Conservation (phyloP, 2,329 filamentous ascomycete species). For the Fusarium sp. region DNA sequence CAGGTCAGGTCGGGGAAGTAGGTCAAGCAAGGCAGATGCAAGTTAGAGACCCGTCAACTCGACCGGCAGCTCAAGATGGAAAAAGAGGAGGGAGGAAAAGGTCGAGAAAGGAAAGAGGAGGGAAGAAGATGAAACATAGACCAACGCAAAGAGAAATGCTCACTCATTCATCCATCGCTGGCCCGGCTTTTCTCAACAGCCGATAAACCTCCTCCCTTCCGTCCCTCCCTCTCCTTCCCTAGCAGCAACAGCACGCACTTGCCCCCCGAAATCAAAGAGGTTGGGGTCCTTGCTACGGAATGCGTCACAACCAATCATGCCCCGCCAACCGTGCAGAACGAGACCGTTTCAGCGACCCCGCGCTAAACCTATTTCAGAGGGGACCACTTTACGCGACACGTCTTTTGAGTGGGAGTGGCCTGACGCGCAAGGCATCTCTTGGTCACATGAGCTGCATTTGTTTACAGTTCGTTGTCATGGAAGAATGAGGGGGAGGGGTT, state of each 20-base stretch:
- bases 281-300: slow-evolving; percentile 33
- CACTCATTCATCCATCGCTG: slow-evolving; percentile 6
- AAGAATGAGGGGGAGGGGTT: background rate
- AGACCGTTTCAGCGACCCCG: slow-evolving; percentile 38
- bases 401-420: slow-evolving; percentile 18
- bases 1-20: background rate
- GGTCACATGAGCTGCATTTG: background rate
- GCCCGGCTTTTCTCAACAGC: background rate
- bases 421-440: slow-evolving; percentile 43
- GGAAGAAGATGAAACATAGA: slow-evolving; percentile 34
- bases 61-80: slow-evolving; percentile 15
- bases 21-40: background rate
- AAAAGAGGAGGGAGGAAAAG: slow-evolving; percentile 7
- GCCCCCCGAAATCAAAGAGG: slow-evolving; percentile 41
- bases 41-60: slow-evolving; percentile 14
- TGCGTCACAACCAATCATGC: slow-evolving; percentile 41
- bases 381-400: slow-evolving; percentile 42
- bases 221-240: background rate
- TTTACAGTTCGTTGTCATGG: background rate
- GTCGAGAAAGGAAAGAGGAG: slow-evolving; percentile 14
- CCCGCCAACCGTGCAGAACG: slow-evolving; percentile 34
- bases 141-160: background rate
- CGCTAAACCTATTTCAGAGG: slow-evolving; percentile 26
- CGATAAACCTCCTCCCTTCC: background rate
- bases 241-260: background rate